These are phyloP conservation scores for Paramyrothecium roridum DNA, from an alignment of 2,329 filamentous ascomycete species.

Conservation along the genomic window DNA sequence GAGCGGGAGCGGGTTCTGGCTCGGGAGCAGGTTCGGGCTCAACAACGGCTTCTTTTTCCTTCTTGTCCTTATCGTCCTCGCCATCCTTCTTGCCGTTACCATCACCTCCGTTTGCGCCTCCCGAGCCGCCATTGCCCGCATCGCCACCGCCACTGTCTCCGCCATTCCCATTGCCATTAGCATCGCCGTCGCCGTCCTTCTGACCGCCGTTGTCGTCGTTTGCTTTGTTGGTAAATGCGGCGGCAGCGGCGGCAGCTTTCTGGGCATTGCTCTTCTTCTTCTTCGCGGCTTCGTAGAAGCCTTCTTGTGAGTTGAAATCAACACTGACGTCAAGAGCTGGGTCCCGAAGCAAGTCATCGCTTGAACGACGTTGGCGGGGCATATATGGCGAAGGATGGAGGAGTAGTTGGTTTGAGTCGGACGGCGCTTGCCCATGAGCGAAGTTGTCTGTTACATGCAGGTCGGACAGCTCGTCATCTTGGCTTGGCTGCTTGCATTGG, in stretches of 20 bases:
- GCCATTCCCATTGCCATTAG: slow-evolving; percentile 11
- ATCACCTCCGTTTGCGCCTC: slow-evolving; percentile 29
- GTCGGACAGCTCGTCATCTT: slow-evolving; percentile 20
- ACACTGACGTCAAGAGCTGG: slow-evolving; percentile 43
- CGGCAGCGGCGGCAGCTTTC: slow-evolving; percentile 15
- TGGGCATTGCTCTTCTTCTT: slow-evolving; percentile 55
- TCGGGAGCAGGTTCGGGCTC: slow-evolving; percentile 24
- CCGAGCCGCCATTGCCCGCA: slow-evolving; percentile 30
- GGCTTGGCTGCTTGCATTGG: slow-evolving; percentile 15
- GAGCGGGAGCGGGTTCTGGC: slow-evolving; percentile 2
- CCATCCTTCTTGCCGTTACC: slow-evolving; percentile 26
- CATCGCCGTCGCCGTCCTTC: slow-evolving; percentile 9
- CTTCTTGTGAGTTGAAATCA: slow-evolving; percentile 55
- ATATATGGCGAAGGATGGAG: slow-evolving; percentile 14
- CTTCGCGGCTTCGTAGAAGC: slow-evolving; percentile 51
- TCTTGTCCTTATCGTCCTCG: slow-evolving; percentile 6
- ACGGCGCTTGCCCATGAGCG: slow-evolving; percentile 20
- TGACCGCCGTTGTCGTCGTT: slow-evolving; percentile 16
- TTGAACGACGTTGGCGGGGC: slow-evolving; percentile 15
- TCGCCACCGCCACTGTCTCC: slow-evolving; percentile 10
- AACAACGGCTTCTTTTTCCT: slow-evolving; percentile 29
- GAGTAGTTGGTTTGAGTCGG: slow-evolving; percentile 15
- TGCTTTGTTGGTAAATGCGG: slow-evolving; percentile 10
- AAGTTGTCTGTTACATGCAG: slow-evolving; percentile 25
- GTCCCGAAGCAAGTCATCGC: slow-evolving; percentile 39